Percentiles rank a stretch among this genome's conserved stretches.
Conservation (phyloP, 164 flowering plant genomes). For the Aristolochia californica region DNA sequence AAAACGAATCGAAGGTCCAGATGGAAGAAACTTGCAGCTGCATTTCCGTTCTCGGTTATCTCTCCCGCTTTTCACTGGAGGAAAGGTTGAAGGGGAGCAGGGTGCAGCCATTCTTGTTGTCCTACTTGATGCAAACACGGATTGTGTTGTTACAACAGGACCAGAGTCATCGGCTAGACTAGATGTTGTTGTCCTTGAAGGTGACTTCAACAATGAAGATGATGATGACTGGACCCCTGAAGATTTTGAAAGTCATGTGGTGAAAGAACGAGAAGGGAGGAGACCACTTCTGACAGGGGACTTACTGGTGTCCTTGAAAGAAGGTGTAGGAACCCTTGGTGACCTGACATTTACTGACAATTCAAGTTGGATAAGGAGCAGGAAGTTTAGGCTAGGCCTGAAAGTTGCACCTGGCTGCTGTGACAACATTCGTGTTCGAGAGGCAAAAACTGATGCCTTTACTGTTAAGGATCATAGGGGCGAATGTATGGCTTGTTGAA, state of each 20-base stretch:
- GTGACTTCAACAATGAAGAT: slow-evolving; percentile 89
- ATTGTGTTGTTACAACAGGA: slow-evolving; percentile 60
- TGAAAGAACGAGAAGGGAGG: slow-evolving; percentile 94
- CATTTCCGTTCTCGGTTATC: slow-evolving; percentile 71
- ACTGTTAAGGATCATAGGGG: slow-evolving; percentile 97
- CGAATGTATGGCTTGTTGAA: slow-evolving; percentile 50
- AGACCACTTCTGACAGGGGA: slow-evolving; percentile 91
- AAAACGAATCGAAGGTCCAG: slow-evolving; percentile 65
- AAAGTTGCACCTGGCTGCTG: slow-evolving; percentile 67
- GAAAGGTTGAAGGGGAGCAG: slow-evolving; percentile 96
- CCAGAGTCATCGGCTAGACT: slow-evolving; percentile 69
- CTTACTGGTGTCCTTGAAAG: slow-evolving; percentile 64
- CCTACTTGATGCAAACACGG: slow-evolving; percentile 62
- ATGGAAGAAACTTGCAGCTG: slow-evolving; percentile 76
- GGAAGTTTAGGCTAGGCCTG: slow-evolving; percentile 86
- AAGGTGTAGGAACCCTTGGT: slow-evolving; percentile 91
- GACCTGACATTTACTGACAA: slow-evolving; percentile 92
- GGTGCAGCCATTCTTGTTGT: slow-evolving; percentile 79
- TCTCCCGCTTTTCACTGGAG: slow-evolving; percentile 88
- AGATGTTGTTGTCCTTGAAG: slow-evolving; percentile 91
- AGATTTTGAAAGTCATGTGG: slow-evolving; percentile 84
- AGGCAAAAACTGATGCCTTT: slow-evolving; percentile 93
- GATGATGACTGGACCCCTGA: slow-evolving; percentile 73
- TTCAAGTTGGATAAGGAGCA: slow-evolving; percentile 96
- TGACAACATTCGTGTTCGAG: slow-evolving; percentile 72